phyloP scores from a whole-genome alignment of 2,329 filamentous ascomycete species.

The Proliferodiscus dingleyae region DNA sequence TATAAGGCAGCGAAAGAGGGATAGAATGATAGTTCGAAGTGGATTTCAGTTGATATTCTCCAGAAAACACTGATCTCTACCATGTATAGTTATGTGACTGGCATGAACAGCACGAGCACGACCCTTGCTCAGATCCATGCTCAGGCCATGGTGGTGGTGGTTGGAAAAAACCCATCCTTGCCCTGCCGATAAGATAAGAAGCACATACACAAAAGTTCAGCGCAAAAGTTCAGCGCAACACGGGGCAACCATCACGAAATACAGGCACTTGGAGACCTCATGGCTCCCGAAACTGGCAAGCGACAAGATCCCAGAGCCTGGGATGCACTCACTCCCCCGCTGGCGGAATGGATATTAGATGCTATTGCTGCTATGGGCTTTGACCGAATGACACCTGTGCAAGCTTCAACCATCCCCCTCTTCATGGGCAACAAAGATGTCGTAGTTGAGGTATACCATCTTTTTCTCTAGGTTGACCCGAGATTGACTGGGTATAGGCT shows the following conservation, averaged over 20 bases:
- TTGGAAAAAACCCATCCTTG: neutral
- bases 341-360: constrained; percentile 81
- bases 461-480: neutral
- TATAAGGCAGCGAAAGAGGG: too few relatives aligned
- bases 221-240: too few relatives aligned
- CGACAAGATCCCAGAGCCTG: constrained; percentile 53
- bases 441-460: constrained; percentile 64
- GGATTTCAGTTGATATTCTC: too few relatives aligned
- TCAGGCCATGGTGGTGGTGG: neutral
- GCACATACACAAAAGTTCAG: neutral
- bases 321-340: constrained; percentile 63
- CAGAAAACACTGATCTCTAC: too few relatives aligned
- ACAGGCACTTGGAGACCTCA: too few relatives aligned
- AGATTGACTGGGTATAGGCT: constrained; percentile 44
- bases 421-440: constrained; percentile 90
- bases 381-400: constrained; percentile 85
- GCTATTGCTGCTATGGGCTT: constrained; percentile 83
- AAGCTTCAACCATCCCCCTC: constrained; percentile 83
- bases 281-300: constrained; percentile 21
- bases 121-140: neutral
- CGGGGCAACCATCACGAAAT: constrained; percentile 1
- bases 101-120: too few relatives aligned
- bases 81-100: too few relatives aligned
- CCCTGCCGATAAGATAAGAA: neutral
- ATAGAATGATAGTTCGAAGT: too few relatives aligned